Evolutionary conservation across 1,284 basidiomycete genomes (phyloP).

Genomic region (Stereum hirsutum): DNA sequence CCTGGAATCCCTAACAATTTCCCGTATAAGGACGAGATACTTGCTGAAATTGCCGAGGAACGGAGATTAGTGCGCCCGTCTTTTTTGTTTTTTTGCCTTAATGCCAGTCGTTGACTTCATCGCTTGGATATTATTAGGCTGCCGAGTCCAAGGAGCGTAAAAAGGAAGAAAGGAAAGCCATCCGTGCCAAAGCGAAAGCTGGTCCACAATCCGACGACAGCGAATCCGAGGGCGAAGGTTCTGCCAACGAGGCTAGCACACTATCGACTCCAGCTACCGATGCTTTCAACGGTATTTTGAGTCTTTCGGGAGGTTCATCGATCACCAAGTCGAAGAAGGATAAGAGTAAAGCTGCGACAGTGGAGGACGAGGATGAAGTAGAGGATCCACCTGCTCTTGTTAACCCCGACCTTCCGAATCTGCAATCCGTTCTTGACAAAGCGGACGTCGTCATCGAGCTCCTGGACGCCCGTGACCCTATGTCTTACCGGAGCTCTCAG

Average conservation of each 20-base stretch:
- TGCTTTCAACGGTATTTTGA: constrained; percentile 31
- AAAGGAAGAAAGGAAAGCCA: constrained; percentile 52
- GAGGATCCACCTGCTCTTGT: constrained; percentile 51
- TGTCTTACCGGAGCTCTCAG: constrained; percentile 54
- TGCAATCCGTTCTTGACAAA: constrained; percentile 68
- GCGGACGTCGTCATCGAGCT: constrained; percentile 84
- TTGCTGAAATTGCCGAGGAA: constrained; percentile 84
- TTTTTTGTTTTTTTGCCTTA: background rate
- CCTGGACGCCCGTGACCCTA: constrained; percentile 81
- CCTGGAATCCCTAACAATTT: constrained; percentile 96
- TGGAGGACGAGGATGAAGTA: constrained; percentile 23
- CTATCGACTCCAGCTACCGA: too few relatives aligned
- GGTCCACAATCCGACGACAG: constrained; percentile 21
- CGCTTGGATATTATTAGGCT: constrained; percentile 25
- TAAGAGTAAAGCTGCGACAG: constrained; percentile 5
- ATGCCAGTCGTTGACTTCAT: background rate
- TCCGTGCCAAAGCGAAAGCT: constrained; percentile 18
- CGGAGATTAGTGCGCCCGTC: constrained; percentile 52
- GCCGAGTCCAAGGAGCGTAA: constrained; percentile 63
- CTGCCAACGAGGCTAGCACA: constrained; percentile 2
- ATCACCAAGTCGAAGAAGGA: constrained; percentile 19
- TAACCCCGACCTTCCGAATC: constrained; percentile 57
- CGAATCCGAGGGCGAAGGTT: constrained; percentile 19
- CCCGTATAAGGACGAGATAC: constrained; percentile 94
- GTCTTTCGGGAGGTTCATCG: constrained; percentile 28